These are phyloP conservation scores for Rhododendron williamsianum DNA, from an alignment of 148 eudicot genomes.

Conservation along the genomic window DNA sequence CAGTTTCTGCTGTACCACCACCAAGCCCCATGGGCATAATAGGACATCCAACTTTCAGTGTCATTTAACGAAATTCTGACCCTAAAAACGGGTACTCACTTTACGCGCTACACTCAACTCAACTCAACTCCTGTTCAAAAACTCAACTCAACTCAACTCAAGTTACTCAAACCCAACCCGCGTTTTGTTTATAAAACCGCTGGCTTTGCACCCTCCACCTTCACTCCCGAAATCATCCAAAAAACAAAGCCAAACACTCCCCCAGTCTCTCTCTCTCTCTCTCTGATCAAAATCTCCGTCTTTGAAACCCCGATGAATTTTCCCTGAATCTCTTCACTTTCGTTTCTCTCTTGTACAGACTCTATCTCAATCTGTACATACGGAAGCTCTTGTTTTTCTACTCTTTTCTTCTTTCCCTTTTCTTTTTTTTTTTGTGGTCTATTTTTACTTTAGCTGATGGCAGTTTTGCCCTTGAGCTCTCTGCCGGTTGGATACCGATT, in stretches of 20 bases:
- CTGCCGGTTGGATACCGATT: conserved; percentile 88
- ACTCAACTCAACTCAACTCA: not conserved
- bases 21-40: not conserved
- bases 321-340: not conserved
- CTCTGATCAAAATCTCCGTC: not conserved
- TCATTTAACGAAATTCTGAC: not conserved
- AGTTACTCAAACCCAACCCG: not conserved
- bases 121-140: not conserved
- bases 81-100: not conserved
- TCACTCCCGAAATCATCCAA: not conserved
- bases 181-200: not conserved
- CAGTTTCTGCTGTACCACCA: not conserved
- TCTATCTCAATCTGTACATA: not conserved
- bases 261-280: not conserved
- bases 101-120: not conserved
- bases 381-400: not conserved
- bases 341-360: not conserved
- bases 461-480: conserved; percentile 29
- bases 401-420: not conserved
- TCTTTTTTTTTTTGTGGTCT: too few species aligned
- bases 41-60: not conserved
- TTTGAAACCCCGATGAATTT: not conserved
- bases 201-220: not conserved
- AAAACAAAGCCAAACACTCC: not conserved
- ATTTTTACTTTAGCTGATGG: conserved; percentile 6